phyloP scores from a whole-genome alignment of 2,329 filamentous ascomycete genomes.

The Ciborinia camelliae region DNA sequence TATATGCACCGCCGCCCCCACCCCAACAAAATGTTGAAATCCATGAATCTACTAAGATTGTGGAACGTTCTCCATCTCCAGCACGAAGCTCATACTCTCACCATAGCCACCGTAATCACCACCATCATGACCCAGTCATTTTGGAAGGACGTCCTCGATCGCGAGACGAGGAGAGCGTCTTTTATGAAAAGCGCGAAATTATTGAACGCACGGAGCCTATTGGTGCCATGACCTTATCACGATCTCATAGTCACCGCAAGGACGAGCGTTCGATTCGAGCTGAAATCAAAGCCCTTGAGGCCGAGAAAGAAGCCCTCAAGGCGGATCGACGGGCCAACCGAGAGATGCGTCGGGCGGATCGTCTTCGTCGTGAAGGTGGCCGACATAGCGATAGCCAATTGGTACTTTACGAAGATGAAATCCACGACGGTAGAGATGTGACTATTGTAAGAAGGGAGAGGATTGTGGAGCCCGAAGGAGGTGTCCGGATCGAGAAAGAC shows the following conservation, averaged over 20 bases:
- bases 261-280: slow-evolving; percentile 60
- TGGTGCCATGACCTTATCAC: slow-evolving; percentile 45
- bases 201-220: slow-evolving; percentile 34
- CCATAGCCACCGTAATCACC: slow-evolving; percentile 28
- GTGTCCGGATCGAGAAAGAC: slow-evolving; percentile 77
- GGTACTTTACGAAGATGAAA: slow-evolving; percentile 56
- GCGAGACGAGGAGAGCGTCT: slow-evolving; percentile 28
- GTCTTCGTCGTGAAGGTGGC: slow-evolving; percentile 52
- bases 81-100: slow-evolving; percentile 17
- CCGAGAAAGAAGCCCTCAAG: slow-evolving; percentile 56
- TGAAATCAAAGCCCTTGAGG: slow-evolving; percentile 70
- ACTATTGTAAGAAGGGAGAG: slow-evolving; percentile 52
- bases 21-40: slow-evolving; percentile 40
- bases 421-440: slow-evolving; percentile 43
- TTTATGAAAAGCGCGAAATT: slow-evolving; percentile 28
- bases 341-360: slow-evolving; percentile 45
- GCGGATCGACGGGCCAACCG: slow-evolving; percentile 52
- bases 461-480: slow-evolving; percentile 54
- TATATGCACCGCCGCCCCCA: slow-evolving; percentile 21
- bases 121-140: slow-evolving; percentile 41
- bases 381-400: slow-evolving; percentile 58
- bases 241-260: slow-evolving; percentile 39
- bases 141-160: slow-evolving; percentile 39
- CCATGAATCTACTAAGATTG: slow-evolving; percentile 46
- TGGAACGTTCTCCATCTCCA: slow-evolving; percentile 34